Evolutionary conservation across 371 early-diverging fungal species (phyloP).

Genomic region (Cokeromyces recurvatus): DNA sequence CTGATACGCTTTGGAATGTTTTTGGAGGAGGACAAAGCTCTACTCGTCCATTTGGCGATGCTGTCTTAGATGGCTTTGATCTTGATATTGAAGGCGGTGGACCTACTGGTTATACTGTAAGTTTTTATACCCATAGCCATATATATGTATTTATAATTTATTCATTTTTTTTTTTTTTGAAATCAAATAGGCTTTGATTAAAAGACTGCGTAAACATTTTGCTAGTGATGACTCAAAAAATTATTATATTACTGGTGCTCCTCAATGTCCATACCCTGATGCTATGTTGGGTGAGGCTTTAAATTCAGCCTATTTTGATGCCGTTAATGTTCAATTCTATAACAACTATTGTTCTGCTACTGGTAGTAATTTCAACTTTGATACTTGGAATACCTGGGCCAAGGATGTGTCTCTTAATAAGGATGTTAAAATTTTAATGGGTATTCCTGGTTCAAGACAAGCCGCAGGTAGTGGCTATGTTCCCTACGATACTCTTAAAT

Average conservation of each 20-base stretch:
- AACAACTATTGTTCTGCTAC: slow-evolving; percentile 64
- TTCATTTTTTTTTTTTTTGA: background rate
- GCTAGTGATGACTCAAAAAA: slow-evolving; percentile 19
- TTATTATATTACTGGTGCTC: slow-evolving; percentile 59
- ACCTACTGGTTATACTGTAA: slow-evolving; percentile 42
- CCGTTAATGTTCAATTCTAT: slow-evolving; percentile 71
- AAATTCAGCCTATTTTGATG: slow-evolving; percentile 49
- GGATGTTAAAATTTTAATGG: slow-evolving; percentile 55
- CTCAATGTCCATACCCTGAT: slow-evolving; percentile 74
- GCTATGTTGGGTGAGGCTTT: slow-evolving; percentile 37
- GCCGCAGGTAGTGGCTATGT: slow-evolving; percentile 68
- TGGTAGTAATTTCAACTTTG: slow-evolving; percentile 56
- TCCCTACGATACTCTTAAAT: slow-evolving; percentile 21
- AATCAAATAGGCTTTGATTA: slow-evolving; percentile 10
- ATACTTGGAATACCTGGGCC: slow-evolving; percentile 57
- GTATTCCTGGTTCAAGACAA: slow-evolving; percentile 54
- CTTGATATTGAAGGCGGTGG: slow-evolving; percentile 68
- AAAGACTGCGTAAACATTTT: slow-evolving; percentile 42
- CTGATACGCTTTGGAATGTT: slow-evolving; percentile 58
- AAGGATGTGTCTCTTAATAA: slow-evolving; percentile 49
- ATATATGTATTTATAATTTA: no score
- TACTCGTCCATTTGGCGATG: slow-evolving; percentile 61
- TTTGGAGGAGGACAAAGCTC: slow-evolving; percentile 46
- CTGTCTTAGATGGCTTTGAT: slow-evolving; percentile 64
- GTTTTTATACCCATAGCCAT: no score